A percentile compares a stretch with the other conserved stretches of the same genome.
These are phyloP conservation scores for Paecilomyces sp. DNA, from an alignment of 2,329 filamentous ascomycete species.

Conservation along the genomic window DNA sequence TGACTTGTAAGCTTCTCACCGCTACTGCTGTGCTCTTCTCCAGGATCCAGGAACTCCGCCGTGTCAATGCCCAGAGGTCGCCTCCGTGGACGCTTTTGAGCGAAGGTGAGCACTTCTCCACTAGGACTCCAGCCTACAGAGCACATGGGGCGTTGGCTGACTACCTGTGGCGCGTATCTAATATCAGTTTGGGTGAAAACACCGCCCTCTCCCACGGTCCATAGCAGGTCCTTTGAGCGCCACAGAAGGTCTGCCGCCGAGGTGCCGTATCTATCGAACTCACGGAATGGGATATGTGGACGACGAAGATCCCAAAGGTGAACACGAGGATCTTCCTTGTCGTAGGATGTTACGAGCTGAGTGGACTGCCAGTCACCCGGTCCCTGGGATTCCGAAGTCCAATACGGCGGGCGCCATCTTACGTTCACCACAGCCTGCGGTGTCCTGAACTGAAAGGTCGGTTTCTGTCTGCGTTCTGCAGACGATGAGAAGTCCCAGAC, in stretches of 20 bases:
- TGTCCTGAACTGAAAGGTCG: conserved; percentile 51
- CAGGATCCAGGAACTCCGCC: conserved; percentile 32
- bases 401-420: conserved; percentile 55
- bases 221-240: conserved; percentile 58
- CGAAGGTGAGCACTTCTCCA: conserved; percentile 50
- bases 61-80: conserved; percentile 34
- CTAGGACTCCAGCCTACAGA: conserved; percentile 51
- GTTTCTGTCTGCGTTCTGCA: conserved; percentile 52
- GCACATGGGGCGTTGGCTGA: conserved; percentile 51
- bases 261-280: conserved; percentile 50
- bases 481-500: conserved; percentile 56
- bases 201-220: conserved; percentile 57
- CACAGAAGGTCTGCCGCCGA: conserved; percentile 55
- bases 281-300: conserved; percentile 55
- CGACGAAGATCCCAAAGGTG: conserved; percentile 61
- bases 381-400: conserved; percentile 45
- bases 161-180: conserved; percentile 51
- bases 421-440: conserved; percentile 57
- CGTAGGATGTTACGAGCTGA: conserved; percentile 56
- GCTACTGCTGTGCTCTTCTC: conserved; percentile 36
- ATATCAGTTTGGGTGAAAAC: conserved; percentile 58
- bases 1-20: conserved; percentile 43
- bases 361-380: conserved; percentile 53
- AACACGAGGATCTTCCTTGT: conserved; percentile 52
- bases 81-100: conserved; percentile 43